These are phyloP conservation scores for Solanum infundibuliforme DNA, from an alignment of 257 asterid genomes.

Conservation along the genomic window DNA sequence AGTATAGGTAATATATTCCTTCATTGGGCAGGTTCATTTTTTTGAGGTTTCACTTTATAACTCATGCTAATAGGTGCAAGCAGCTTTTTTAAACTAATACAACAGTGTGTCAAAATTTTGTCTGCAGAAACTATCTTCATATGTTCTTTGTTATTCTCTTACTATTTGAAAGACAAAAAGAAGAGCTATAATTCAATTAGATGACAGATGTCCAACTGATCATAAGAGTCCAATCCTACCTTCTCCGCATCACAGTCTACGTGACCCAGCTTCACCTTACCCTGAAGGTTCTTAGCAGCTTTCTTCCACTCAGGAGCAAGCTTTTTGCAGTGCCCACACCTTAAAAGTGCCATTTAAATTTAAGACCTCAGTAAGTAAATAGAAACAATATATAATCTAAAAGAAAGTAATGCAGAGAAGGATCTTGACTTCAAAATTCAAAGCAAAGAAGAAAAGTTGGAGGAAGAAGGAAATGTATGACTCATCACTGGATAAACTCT, in stretches of 20 bases:
- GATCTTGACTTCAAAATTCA: not conserved
- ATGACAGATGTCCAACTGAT: not conserved
- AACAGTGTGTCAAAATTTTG: not conserved
- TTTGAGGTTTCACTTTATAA: not conserved
- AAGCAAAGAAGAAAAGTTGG: not conserved
- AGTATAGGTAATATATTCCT: not conserved
- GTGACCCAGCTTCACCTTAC: conserved; percentile 93
- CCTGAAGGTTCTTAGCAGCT: conserved; percentile 86
- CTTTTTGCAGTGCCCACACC: conserved; percentile 99
- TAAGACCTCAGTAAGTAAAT: not conserved
- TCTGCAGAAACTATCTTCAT: not conserved
- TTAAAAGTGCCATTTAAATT: conserved; percentile 6
- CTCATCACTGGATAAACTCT: not conserved
- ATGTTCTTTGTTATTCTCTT: not conserved
- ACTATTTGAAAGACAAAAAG: not conserved
- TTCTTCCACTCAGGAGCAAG: conserved; percentile 99
- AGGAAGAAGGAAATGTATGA: not conserved
- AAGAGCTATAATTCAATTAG: not conserved
- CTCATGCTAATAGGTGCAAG: not conserved
- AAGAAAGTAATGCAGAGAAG: not conserved
- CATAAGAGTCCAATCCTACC: conserved; percentile 27
- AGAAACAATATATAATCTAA: not conserved
- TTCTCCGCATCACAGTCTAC: conserved; percentile 94
- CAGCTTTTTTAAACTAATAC: not conserved
- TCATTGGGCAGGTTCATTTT: not conserved